These are phyloP conservation scores for Mycena galericulata DNA, from an alignment of 768 basidiomycete species.

Conservation along the genomic window DNA sequence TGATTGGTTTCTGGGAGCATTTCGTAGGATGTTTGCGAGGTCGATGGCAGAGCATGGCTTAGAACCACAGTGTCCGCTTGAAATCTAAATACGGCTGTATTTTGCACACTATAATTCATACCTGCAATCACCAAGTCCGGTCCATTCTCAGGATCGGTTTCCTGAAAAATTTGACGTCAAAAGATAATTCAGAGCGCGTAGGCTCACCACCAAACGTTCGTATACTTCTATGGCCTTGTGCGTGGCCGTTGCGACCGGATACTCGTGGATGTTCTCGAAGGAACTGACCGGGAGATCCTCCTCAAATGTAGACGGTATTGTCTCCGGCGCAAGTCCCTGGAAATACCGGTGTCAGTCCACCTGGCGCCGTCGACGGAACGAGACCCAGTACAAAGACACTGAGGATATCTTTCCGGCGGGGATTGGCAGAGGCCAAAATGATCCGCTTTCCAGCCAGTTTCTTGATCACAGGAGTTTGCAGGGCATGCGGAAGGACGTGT, in stretches of 20 bases:
- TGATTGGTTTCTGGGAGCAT: slow-evolving; percentile 65
- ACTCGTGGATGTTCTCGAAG: slow-evolving; percentile 80
- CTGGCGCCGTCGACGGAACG: background rate
- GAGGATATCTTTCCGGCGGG: slow-evolving; percentile 87
- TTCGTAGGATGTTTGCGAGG: slow-evolving; percentile 67
- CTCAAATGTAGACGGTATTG: slow-evolving; percentile 81
- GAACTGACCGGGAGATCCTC: slow-evolving; percentile 78
- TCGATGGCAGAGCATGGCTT: slow-evolving; percentile 73
- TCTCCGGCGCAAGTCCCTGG: slow-evolving; percentile 67
- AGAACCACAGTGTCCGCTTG: slow-evolving; percentile 97
- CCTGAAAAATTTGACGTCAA: slow-evolving; percentile 43
- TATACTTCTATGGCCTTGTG: slow-evolving; percentile 92
- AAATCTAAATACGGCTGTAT: background rate
- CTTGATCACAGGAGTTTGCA: slow-evolving; percentile 69
- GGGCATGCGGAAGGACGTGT: slow-evolving; percentile 68
- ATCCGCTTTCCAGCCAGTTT: slow-evolving; percentile 83
- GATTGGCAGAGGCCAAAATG: slow-evolving; percentile 88
- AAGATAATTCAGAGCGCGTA: background rate
- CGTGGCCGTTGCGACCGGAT: slow-evolving; percentile 80
- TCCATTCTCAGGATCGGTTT: slow-evolving; percentile 70
- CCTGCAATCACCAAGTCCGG: slow-evolving; percentile 87
- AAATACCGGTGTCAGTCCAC: background rate
- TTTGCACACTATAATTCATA: slow-evolving; percentile 40
- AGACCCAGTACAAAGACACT: slow-evolving; percentile 71
- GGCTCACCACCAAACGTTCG: slow-evolving; percentile 76